These are phyloP conservation scores for Rhizophora mangle DNA, from an alignment of 345 rosid genomes.

Conservation along the genomic window DNA sequence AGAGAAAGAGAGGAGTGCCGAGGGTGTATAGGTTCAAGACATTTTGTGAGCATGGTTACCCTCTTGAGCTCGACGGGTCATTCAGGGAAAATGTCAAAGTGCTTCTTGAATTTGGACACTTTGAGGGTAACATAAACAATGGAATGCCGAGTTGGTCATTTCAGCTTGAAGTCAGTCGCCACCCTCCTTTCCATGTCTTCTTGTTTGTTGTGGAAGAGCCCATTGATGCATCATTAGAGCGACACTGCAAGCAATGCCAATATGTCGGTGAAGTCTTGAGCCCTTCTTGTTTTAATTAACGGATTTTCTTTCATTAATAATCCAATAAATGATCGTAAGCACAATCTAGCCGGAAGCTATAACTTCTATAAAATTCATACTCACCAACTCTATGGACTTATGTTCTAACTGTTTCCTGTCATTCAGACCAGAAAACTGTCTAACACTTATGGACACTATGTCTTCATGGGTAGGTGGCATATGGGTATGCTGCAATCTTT, in stretches of 20 bases:
- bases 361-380: too few species aligned
- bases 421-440: too few species aligned
- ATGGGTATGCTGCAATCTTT: too few species aligned
- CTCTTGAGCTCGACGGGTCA: conserved; percentile 55
- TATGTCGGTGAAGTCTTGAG: conserved; percentile 66
- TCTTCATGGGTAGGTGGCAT: too few species aligned
- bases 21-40: conserved; percentile 67
- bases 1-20: conserved; percentile 67
- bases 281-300: background rate
- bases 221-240: conserved; percentile 44
- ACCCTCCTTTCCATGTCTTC: conserved; percentile 65
- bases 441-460: too few species aligned
- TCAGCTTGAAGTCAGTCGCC: conserved; percentile 74
- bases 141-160: conserved; percentile 75
- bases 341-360: too few species aligned
- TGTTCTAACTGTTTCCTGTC: too few species aligned
- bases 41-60: conserved; percentile 72
- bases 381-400: too few species aligned
- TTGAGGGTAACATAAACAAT: conserved; percentile 32
- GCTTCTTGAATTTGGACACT: conserved; percentile 63
- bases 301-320: too few species aligned
- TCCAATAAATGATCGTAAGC: too few species aligned
- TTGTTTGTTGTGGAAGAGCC: conserved; percentile 76
- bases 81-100: conserved; percentile 58
- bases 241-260: conserved; percentile 73